phyloP scores from a whole-genome alignment of 176 grass and related monocot genomes.

The Tillandsia fasciculata region DNA sequence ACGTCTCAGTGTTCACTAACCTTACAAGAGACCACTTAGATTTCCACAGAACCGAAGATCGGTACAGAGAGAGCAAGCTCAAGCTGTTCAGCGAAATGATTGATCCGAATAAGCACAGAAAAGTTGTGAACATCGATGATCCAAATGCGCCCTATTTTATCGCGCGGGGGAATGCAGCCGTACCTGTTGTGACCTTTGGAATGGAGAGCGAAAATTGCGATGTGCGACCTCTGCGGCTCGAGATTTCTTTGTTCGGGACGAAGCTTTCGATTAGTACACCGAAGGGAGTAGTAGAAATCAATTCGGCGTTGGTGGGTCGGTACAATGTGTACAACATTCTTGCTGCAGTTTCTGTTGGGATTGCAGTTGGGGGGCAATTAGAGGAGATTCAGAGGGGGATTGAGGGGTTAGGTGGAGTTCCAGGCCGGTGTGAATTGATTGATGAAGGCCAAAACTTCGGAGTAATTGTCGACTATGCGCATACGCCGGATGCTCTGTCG shows the following conservation, averaged over 20 bases:
- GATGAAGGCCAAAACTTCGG: constrained; percentile 25
- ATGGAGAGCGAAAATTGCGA: constrained; percentile 21
- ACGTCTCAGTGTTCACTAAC: constrained; percentile 21
- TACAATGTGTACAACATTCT: constrained; percentile 29
- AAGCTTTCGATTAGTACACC: constrained; percentile 22
- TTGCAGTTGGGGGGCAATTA: constrained; percentile 18
- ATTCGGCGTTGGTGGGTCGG: constrained; percentile 18
- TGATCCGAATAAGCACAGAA: constrained; percentile 16
- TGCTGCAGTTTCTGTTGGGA: constrained; percentile 24
- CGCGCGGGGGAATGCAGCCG: constrained; percentile 16
- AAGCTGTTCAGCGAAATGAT: constrained; percentile 18
- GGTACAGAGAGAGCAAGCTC: constrained; percentile 11
- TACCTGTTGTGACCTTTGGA: constrained; percentile 23
- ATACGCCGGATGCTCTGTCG: constrained; percentile 18
- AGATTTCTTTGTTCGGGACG: constrained; percentile 27
- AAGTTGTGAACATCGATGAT: constrained; percentile 25
- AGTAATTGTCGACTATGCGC: constrained; percentile 21
- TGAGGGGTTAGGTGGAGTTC: constrained; percentile 17
- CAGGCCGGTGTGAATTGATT: constrained; percentile 26
- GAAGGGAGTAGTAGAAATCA: constrained; percentile 17
- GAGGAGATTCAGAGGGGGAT: constrained; percentile 23
- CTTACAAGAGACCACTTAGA: constrained; percentile 15
- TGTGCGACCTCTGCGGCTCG: constrained; percentile 15
- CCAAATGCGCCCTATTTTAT: constrained; percentile 16
- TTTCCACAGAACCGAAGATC: constrained; percentile 16